Percentiles rank a stretch among this genome's conserved stretches.
Evolutionary conservation across 345 rosid genomes (phyloP).

Genomic region (Salix udensis): DNA sequence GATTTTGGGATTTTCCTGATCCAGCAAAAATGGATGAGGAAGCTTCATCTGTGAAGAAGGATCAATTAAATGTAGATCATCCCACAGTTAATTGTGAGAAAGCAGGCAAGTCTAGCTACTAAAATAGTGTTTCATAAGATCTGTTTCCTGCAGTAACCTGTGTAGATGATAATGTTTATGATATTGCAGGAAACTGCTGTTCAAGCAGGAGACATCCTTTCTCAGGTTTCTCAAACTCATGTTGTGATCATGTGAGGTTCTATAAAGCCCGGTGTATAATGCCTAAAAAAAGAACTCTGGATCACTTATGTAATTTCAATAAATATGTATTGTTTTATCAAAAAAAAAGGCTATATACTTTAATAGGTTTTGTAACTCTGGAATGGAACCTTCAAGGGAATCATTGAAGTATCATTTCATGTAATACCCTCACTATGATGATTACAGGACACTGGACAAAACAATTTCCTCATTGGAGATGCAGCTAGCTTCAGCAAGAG

Average conservation of each 20-base stretch:
- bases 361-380: not conserved
- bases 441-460: constrained; percentile 61
- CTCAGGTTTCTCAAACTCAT: constrained; percentile 89
- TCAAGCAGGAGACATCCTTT: constrained; percentile 65
- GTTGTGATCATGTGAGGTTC: constrained; percentile 71
- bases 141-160: not conserved
- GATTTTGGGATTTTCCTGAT: constrained; percentile 62
- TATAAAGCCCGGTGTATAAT: constrained; percentile 8
- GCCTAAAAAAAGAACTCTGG: constrained; percentile 1
- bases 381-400: not conserved
- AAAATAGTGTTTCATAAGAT: constrained; percentile 8
- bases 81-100: constrained; percentile 60
- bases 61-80: constrained; percentile 37
- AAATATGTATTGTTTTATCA: not conserved
- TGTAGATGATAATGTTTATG: constrained; percentile 18
- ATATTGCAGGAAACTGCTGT: constrained; percentile 43
- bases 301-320: not conserved
- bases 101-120: constrained; percentile 50
- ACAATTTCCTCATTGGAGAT: constrained; percentile 71
- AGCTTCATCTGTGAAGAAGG: constrained; percentile 29
- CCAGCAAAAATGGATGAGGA: constrained; percentile 34
- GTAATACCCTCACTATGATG: not conserved
- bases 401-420: not conserved
- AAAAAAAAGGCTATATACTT: not conserved
- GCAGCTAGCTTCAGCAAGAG: constrained; percentile 78